phyloP scores from a whole-genome alignment of 2,329 filamentous ascomycete species.

The Achaetomium macrosporum region DNA sequence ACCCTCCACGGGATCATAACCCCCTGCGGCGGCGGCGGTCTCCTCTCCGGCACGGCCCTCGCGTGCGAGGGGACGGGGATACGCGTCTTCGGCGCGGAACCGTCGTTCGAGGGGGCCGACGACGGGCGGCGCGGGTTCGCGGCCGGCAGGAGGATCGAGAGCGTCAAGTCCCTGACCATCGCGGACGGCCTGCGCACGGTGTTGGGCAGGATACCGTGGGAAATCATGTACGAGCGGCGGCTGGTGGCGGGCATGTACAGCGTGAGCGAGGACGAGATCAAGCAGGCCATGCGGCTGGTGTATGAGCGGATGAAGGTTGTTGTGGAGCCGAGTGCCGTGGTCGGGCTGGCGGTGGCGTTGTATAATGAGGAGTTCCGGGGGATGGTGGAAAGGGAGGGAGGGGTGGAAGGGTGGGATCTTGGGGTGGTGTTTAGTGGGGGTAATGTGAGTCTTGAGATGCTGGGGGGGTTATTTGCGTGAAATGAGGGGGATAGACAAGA shows the following conservation, averaged over 20 bases:
- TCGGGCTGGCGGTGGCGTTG: constrained; percentile 75
- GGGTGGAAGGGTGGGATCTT: constrained; percentile 67
- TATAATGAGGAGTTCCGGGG: constrained; percentile 78
- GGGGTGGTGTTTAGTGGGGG: constrained; percentile 57
- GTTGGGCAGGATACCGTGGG: constrained; percentile 70
- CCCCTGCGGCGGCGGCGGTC: constrained; percentile 81
- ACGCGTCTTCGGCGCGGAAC: constrained; percentile 81
- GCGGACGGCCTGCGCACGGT: constrained; percentile 86
- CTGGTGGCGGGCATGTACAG: constrained; percentile 66
- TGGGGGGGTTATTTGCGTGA: constrained; percentile 45
- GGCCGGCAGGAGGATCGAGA: constrained; percentile 54
- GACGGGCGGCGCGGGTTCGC: constrained; percentile 67
- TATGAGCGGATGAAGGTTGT: constrained; percentile 86
- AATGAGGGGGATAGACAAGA: background rate
- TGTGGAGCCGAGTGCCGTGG: constrained; percentile 80
- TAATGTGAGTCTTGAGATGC: constrained; percentile 50
- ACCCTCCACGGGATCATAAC: constrained; percentile 36
- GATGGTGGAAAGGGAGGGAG: constrained; percentile 64
- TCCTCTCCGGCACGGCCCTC: constrained; percentile 78
- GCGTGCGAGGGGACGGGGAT: constrained; percentile 66
- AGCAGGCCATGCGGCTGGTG: constrained; percentile 67
- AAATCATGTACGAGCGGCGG: constrained; percentile 63
- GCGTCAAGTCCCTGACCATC: constrained; percentile 71
- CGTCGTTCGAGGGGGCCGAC: constrained; percentile 74
- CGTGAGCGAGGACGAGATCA: constrained; percentile 79